These are phyloP conservation scores for Alternaria sp. DNA, from an alignment of 2,329 filamentous ascomycete species.

Conservation along the genomic window DNA sequence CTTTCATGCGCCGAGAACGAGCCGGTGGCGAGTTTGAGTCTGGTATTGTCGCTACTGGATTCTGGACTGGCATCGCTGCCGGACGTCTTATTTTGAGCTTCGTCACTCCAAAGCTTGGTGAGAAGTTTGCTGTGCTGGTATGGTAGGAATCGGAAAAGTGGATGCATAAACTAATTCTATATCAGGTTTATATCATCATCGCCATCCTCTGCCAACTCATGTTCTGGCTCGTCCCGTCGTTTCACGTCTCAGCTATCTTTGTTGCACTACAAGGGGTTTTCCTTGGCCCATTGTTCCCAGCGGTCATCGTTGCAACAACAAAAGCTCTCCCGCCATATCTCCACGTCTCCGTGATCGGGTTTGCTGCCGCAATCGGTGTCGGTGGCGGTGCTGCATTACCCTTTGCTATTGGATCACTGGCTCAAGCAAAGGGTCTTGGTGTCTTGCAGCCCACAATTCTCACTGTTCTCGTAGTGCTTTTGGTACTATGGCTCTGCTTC, in stretches of 20 bases:
- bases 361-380: constrained; percentile 78
- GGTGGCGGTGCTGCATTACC: constrained; percentile 71
- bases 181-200: constrained; percentile 66
- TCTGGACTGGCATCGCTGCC: constrained; percentile 81
- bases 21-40: constrained; percentile 72
- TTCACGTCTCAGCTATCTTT: constrained; percentile 74
- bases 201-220: constrained; percentile 71
- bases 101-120: constrained; percentile 74
- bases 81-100: constrained; percentile 78
- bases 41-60: constrained; percentile 77
- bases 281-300: constrained; percentile 78
- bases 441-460: constrained; percentile 67
- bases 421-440: constrained; percentile 65
- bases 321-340: constrained; percentile 75
- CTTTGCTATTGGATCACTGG: constrained; percentile 72
- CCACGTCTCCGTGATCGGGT: constrained; percentile 81
- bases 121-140: constrained; percentile 64
- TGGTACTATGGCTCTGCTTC: constrained; percentile 59
- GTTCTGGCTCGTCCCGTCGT: constrained; percentile 80
- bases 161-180: constrained; percentile 37
- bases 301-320: constrained; percentile 73
- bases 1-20: constrained; percentile 81
- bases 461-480: constrained; percentile 59
- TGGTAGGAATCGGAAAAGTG: constrained; percentile 48
- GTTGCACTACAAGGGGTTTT: constrained; percentile 79